Conservation (phyloP, 2,329 filamentous ascomycete genomes). For the Talaromyces sp. region DNA sequence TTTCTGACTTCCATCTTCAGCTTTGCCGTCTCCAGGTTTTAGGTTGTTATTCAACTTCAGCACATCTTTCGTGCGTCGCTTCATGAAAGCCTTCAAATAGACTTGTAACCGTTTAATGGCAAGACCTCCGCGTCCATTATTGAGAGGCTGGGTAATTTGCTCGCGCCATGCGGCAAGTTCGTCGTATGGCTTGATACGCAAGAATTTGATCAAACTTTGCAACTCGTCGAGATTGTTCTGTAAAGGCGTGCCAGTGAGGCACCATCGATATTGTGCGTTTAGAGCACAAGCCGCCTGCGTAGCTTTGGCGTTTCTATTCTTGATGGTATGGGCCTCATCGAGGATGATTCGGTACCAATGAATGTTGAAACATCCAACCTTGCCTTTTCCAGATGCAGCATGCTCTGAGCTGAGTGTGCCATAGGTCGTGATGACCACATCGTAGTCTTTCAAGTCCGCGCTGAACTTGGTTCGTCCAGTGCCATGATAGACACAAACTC, state of each 20-base stretch:
- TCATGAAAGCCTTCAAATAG: constrained; percentile 92
- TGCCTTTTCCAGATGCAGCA: constrained; percentile 53
- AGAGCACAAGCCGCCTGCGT: constrained; percentile 89
- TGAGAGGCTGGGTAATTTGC: constrained; percentile 85
- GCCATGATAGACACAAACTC: constrained; percentile 88
- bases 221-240: constrained; percentile 97
- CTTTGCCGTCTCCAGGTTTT: constrained; percentile 62
- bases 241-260: constrained; percentile 92
- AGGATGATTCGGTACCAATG: constrained; percentile 95
- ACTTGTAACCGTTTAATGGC: constrained; percentile 83
- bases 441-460: constrained; percentile 75
- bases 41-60: constrained; percentile 81
- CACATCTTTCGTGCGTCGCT: constrained; percentile 96
- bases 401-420: constrained; percentile 93
- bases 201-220: constrained; percentile 87
- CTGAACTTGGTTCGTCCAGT: constrained; percentile 76
- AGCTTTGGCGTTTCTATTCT: constrained; percentile 93
- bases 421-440: constrained; percentile 96
- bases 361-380: constrained; percentile 82
- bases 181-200: constrained; percentile 88
- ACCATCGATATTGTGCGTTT: constrained; percentile 87
- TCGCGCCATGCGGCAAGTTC: constrained; percentile 84
- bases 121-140: constrained; percentile 81
- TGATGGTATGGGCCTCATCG: constrained; percentile 97
- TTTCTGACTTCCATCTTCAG: constrained; percentile 51